A percentile compares a stretch with the other conserved stretches of the same genome.
These are phyloP conservation scores for Forsythia viridissima DNA, from an alignment of 257 asterid genomes.

Conservation along the genomic window DNA sequence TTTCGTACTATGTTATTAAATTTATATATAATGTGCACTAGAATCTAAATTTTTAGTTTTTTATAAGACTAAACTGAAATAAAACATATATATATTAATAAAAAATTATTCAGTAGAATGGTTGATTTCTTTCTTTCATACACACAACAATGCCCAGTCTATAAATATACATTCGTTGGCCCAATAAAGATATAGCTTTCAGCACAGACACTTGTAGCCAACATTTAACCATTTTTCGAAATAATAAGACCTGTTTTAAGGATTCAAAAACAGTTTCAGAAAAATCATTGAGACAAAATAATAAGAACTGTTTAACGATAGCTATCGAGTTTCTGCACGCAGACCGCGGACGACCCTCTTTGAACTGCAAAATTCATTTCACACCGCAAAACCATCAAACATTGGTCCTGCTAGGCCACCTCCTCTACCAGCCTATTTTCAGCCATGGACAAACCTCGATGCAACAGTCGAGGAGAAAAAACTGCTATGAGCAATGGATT, in stretches of 20 bases:
- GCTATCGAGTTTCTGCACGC: neutral
- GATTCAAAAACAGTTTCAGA: neutral
- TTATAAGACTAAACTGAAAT: too few species aligned
- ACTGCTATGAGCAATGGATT: slow-evolving; percentile 74
- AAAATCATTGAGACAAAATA: neutral
- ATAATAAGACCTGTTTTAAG: neutral
- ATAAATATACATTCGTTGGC: too few species aligned
- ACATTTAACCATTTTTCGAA: too few species aligned
- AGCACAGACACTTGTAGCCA: too few species aligned
- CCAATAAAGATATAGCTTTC: too few species aligned
- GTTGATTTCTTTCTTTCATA: too few species aligned
- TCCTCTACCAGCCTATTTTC: slow-evolving; percentile 36
- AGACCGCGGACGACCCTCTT: neutral
- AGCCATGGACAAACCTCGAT: slow-evolving; percentile 18
- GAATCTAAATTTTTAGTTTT: too few species aligned
- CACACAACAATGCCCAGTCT: neutral
- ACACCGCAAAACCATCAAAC: neutral
- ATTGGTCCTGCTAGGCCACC: neutral
- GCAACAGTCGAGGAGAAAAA: slow-evolving; percentile 52
- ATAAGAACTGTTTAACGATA: too few species aligned
- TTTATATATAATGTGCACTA: too few species aligned
- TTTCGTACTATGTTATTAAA: too few species aligned
- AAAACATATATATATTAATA: too few species aligned
- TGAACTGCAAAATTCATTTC: neutral
- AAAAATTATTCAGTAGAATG: too few species aligned